A percentile compares a stretch with the other conserved stretches of the same genome.
These are phyloP conservation scores for Epichloe typhina DNA, from an alignment of 2,329 filamentous ascomycete species.

Conservation along the genomic window DNA sequence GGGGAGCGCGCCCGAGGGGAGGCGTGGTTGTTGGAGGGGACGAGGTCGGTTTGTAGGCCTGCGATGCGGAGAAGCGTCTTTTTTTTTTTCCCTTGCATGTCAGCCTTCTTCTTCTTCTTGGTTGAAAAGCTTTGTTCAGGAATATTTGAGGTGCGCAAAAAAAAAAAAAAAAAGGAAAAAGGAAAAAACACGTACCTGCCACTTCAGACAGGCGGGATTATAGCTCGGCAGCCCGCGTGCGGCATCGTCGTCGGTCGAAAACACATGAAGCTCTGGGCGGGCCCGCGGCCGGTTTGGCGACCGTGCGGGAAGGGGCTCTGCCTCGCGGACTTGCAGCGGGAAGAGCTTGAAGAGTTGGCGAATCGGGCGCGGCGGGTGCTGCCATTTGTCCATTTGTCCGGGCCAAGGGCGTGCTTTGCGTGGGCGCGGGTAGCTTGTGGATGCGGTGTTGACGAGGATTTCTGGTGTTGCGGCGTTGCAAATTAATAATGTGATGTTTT, in stretches of 20 bases:
- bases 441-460: no score
- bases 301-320: slow-evolving; percentile 61
- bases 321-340: slow-evolving; percentile 61
- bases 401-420: no score
- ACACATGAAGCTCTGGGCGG: slow-evolving; percentile 58
- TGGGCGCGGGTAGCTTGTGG: no score
- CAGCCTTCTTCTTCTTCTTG: background rate
- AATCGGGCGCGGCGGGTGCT: slow-evolving; percentile 44
- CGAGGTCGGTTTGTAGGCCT: slow-evolving; percentile 50
- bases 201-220: slow-evolving; percentile 89
- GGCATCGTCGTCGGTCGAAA: slow-evolving; percentile 53
- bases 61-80: slow-evolving; percentile 70
- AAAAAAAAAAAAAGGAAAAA: no score
- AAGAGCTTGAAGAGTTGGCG: slow-evolving; percentile 75
- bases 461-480: background rate
- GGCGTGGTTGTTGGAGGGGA: slow-evolving; percentile 80
- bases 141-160: no score
- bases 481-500: no score
- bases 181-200: slow-evolving; percentile 55
- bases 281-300: slow-evolving; percentile 27
- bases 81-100: no score
- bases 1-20: slow-evolving; percentile 75
- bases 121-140: background rate
- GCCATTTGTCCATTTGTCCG: background rate
- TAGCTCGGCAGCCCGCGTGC: slow-evolving; percentile 55